phyloP scores from a whole-genome alignment of 1,284 basidiomycete genomes.

The Ceratorhiza oryzae-sativae region DNA sequence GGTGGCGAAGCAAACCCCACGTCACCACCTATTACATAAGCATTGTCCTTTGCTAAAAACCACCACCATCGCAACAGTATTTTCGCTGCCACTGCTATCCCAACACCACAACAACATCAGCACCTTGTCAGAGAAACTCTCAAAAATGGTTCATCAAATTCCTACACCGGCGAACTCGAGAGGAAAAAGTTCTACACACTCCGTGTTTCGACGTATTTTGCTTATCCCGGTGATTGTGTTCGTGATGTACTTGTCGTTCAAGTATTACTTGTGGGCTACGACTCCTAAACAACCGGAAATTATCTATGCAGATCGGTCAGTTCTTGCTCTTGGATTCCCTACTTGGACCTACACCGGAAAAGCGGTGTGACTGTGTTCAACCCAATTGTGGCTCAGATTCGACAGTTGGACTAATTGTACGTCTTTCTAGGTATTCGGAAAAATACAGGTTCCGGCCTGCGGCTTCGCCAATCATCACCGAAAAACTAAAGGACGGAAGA shows the following conservation, averaged over 20 bases:
- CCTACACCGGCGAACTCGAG: conserved; percentile 19
- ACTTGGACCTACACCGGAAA: too few species aligned
- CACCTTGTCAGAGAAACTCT: not conserved
- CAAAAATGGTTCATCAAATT: conserved; percentile 16
- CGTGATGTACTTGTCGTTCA: conserved; percentile 57
- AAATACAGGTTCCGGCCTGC: conserved; percentile 70
- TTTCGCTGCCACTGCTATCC: not conserved
- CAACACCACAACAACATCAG: not conserved
- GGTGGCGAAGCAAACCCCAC: too few species aligned
- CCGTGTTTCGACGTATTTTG: conserved; percentile 58
- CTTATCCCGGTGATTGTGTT: conserved; percentile 55
- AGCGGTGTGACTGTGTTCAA: too few species aligned
- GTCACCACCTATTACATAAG: conserved; percentile 7
- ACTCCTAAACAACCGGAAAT: conserved; percentile 52
- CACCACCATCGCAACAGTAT: not conserved
- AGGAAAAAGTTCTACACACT: conserved; percentile 50
- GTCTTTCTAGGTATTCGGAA: conserved; percentile 67
- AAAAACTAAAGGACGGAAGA: conserved; percentile 65
- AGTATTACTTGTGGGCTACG: conserved; percentile 47
- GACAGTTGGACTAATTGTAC: too few species aligned
- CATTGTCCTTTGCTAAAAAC: not conserved
- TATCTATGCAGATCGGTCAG: conserved; percentile 60
- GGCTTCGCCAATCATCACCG: conserved; percentile 70
- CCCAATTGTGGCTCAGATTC: too few species aligned
- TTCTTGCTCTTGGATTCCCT: too few species aligned